Base-by-base conservation (phyloP, 2,329 filamentous ascomycete genomes). In the Hymenoscyphus scutula region DNA sequence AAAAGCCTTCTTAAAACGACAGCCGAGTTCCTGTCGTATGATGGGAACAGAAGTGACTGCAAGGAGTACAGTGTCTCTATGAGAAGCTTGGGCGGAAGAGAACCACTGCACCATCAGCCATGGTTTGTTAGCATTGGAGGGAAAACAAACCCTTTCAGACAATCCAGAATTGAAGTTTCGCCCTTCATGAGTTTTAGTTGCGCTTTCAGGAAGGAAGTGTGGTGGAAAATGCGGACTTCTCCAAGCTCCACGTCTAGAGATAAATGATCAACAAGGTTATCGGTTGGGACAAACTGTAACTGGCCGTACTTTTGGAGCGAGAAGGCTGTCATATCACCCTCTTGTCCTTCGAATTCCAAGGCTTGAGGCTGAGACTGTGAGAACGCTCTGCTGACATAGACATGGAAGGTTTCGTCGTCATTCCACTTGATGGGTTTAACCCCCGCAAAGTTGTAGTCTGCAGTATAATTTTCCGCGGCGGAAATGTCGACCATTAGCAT, bases 271-370 rank as follows among this genome's bases (percentile, higher is more conserved):
- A 56, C 60, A 45, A 64, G 37, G 60, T 64, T 62, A 23, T 64
- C 63, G 19, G 63, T 64, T 8, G 57, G 60, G n/a, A 62, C 56
- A 19, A 64, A 64, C 37, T 64, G 62, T 56, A 64, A 45, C 19
- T 62, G 56, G 34, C 60, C 60, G 27, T 56, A 56, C 34, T 64
- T 64, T 60, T 53, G 62, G 32, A 64, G 34, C 17, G 58, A 58
- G 55, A 41, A 62, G 30, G 41, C 58, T 59, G 58, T 62, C 38
- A 62, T 58, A 53, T 55, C 17, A 25, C 58, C 58, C 34, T 62
- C 58, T 55, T 62, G 62, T 74, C 15, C 72, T 79, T 59, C 75
- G 74, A 3, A 77, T 45, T 45, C 60, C 19, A 58, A 29, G 38
- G 53, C 32, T 13, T 59, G 60, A 19, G 58, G 27, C 27, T 59